A percentile compares a stretch with the other conserved stretches of the same genome.
These are phyloP conservation scores for Pseudogymnoascus verrucosus DNA, from an alignment of 2,329 filamentous ascomycete species.

Conservation along the genomic window DNA sequence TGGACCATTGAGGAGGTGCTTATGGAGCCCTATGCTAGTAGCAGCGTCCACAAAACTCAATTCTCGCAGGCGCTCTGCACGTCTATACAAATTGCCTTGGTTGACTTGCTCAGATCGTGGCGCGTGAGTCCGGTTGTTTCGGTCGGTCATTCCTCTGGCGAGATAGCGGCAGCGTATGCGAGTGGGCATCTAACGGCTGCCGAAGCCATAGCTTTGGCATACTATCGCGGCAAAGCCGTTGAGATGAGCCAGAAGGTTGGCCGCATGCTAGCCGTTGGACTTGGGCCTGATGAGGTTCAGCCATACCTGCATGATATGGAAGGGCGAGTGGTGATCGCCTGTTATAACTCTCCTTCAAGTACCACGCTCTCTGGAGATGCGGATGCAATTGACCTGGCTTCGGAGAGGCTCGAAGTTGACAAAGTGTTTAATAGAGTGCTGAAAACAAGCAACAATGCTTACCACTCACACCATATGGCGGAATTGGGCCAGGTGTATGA, in stretches of 20 bases:
- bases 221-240: constrained; percentile 25
- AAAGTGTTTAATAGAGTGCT: constrained; percentile 16
- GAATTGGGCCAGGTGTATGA: constrained; percentile 17
- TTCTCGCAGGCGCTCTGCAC: constrained; percentile 36
- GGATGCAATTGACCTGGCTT: constrained; percentile 10
- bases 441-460: constrained; percentile 19
- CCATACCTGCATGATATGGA: constrained; percentile 7
- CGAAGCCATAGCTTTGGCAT: constrained; percentile 37
- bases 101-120: constrained; percentile 35
- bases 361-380: constrained; percentile 21
- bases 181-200: constrained; percentile 27
- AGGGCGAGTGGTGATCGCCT: constrained; percentile 26
- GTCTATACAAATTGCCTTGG: constrained; percentile 39
- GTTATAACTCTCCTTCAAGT: constrained; percentile 23
- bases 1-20: not conserved
- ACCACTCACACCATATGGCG: constrained; percentile 29
- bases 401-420: constrained; percentile 13
- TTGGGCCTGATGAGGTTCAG: constrained; percentile 15
- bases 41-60: constrained; percentile 37
- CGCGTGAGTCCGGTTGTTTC: constrained; percentile 32
- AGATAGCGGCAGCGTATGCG: constrained; percentile 40
- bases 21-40: constrained; percentile 17
- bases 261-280: constrained; percentile 46
- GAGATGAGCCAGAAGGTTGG: constrained; percentile 24
- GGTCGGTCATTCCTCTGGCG: constrained; percentile 39